These are phyloP conservation scores for Coemansia sp. DNA, from an alignment of 192 early-diverging fungal genomes.

Conservation along the genomic window DNA sequence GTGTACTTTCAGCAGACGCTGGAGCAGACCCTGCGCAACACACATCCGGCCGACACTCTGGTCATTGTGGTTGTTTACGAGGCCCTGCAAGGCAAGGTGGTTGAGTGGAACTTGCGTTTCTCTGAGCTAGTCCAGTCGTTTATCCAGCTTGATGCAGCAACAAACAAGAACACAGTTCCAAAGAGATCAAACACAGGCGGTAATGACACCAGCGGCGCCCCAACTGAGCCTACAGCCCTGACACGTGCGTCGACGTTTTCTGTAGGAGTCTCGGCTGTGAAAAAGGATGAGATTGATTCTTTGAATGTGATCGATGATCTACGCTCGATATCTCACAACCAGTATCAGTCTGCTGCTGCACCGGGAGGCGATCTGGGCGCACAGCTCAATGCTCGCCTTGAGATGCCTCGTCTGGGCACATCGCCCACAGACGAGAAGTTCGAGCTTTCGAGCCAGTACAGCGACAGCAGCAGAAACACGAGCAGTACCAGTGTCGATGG, in stretches of 20 bases:
- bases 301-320: conserved; percentile 48
- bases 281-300: conserved; percentile 35
- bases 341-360: conserved; percentile 4
- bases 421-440: conserved; percentile 28
- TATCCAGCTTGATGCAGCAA: conserved; percentile 69
- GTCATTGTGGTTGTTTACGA: conserved; percentile 79
- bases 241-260: conserved; percentile 8
- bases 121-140: conserved; percentile 74
- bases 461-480: neutral
- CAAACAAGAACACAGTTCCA: neutral
- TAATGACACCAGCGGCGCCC: neutral
- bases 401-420: conserved; percentile 30
- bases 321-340: conserved; percentile 32
- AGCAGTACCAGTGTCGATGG: neutral
- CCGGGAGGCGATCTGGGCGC: neutral
- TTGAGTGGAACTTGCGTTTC: conserved; percentile 85
- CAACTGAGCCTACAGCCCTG: neutral
- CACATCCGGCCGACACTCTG: conserved; percentile 74
- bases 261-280: neutral
- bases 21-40: conserved; percentile 81
- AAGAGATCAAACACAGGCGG: neutral
- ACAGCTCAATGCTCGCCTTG: conserved; percentile 18
- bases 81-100: conserved; percentile 75
- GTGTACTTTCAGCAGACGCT: conserved; percentile 81
- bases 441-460: neutral